phyloP scores from a whole-genome alignment of 257 asterid genomes.

The Capsicum rhomboideum region DNA sequence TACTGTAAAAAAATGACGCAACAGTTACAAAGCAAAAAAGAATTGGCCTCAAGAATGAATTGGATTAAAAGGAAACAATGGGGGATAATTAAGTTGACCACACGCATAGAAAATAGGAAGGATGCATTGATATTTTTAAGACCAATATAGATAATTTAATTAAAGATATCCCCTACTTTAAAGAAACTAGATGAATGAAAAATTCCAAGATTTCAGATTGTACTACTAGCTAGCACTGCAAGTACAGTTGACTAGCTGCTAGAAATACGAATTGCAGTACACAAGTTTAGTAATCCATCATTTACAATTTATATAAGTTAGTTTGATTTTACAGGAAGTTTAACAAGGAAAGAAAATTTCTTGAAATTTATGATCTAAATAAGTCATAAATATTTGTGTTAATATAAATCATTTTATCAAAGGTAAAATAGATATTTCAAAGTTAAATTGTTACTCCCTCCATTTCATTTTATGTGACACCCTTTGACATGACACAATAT shows the following conservation, averaged over 20 bases:
- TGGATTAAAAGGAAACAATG: not conserved
- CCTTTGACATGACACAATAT: too few relatives aligned
- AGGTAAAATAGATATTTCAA: too few relatives aligned
- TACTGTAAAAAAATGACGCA: too few relatives aligned
- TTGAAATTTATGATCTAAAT: too few relatives aligned
- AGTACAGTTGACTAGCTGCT: not conserved
- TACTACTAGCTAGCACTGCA: not conserved
- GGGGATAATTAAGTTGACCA: not conserved
- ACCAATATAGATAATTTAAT: not conserved
- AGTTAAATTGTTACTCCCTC: too few relatives aligned
- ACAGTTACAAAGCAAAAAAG: too few relatives aligned
- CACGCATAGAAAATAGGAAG: not conserved
- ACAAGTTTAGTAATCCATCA: not conserved
- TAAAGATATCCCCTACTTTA: not conserved
- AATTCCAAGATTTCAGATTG: not conserved
- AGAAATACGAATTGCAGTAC: not conserved
- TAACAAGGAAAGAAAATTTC: too few relatives aligned
- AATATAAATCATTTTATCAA: too few relatives aligned
- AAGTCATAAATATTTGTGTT: too few relatives aligned
- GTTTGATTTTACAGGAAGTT: too few relatives aligned
- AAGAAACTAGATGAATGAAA: not conserved
- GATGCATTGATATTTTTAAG: not conserved
- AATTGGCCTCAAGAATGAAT: not conserved
- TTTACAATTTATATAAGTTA: too few relatives aligned
- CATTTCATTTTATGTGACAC: too few relatives aligned